Conservation (phyloP, 495 filamentous ascomycete genomes). For the Penicillium canescens region DNA sequence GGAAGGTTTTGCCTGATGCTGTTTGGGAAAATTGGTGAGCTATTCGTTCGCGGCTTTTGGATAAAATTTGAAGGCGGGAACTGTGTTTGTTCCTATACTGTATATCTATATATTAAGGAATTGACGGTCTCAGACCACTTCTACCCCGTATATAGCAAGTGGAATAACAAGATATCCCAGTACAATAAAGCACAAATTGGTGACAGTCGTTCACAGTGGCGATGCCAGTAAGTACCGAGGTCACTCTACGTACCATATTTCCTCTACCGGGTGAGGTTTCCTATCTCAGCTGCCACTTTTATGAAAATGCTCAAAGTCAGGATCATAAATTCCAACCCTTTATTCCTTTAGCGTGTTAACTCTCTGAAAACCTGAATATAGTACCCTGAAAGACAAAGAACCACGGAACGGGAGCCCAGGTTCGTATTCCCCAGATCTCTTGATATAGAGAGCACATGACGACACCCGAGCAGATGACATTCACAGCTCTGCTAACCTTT, state of each 20-base stretch:
- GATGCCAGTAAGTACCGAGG: too few species aligned
- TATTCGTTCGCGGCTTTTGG: not conserved
- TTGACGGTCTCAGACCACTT: not conserved
- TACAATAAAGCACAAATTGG: too few species aligned
- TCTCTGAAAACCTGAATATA: too few species aligned
- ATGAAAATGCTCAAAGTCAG: too few species aligned
- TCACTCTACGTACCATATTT: too few species aligned
- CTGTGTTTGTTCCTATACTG: not conserved
- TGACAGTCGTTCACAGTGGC: too few species aligned
- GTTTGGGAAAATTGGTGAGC: conserved; percentile 90
- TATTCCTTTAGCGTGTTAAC: too few species aligned
- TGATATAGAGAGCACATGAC: not conserved
- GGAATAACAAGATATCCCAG: too few species aligned
- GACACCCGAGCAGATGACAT: not conserved
- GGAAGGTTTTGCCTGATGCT: conserved; percentile 70
- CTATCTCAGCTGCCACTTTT: too few species aligned
- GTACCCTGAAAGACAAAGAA: not conserved
- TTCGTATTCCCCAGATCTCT: conserved; percentile 1
- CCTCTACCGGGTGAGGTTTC: too few species aligned
- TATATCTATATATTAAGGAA: not conserved
- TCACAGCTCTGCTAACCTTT: not conserved
- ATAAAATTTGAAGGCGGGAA: not conserved
- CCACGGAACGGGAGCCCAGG: not conserved
- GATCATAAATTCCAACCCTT: too few species aligned
- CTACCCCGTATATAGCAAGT: too few species aligned